Percentiles rank a stretch among this genome's conserved stretches.
These are phyloP conservation scores for Chalciporus pseudorubinellus DNA, from an alignment of 768 basidiomycete species.

Conservation along the genomic window DNA sequence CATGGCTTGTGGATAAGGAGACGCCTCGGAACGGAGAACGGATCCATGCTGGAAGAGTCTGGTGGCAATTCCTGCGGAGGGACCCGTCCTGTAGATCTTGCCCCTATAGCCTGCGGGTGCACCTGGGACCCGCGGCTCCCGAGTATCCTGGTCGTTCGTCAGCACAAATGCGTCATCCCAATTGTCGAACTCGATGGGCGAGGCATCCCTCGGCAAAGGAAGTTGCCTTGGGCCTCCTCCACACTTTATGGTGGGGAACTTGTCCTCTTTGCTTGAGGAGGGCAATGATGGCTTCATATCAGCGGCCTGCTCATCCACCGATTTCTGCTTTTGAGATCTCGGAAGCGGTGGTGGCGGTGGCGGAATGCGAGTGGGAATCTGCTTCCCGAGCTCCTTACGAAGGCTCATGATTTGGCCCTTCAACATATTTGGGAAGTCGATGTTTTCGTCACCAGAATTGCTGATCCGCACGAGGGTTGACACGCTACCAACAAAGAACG, in stretches of 20 bases:
- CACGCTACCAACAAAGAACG: slow-evolving; percentile 43
- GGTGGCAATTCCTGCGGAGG: background rate
- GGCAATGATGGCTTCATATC: background rate
- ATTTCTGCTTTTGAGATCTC: background rate
- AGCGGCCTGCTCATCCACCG: background rate
- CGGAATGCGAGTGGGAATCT: background rate
- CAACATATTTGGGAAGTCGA: slow-evolving; percentile 49
- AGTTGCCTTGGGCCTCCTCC: slow-evolving; percentile 1
- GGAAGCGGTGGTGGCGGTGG: background rate
- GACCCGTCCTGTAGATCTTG: background rate
- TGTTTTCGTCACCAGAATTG: slow-evolving; percentile 47
- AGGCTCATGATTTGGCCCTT: slow-evolving; percentile 60
- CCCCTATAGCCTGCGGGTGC: background rate
- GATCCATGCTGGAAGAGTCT: background rate
- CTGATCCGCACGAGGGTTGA: slow-evolving; percentile 69
- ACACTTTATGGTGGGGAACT: background rate
- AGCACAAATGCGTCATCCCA: background rate
- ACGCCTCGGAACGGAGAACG: slow-evolving; percentile 21
- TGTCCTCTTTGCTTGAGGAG: slow-evolving; percentile 1
- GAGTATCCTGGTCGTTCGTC: background rate
- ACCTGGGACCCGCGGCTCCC: background rate
- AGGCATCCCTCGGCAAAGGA: background rate
- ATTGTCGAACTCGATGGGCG: background rate
- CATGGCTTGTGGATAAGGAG: slow-evolving; percentile 28
- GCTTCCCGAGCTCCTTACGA: slow-evolving; percentile 62